Evolutionary conservation across 202 grass and related monocot species (phyloP).

Genomic region (Miscanthus sacchariflorus): DNA sequence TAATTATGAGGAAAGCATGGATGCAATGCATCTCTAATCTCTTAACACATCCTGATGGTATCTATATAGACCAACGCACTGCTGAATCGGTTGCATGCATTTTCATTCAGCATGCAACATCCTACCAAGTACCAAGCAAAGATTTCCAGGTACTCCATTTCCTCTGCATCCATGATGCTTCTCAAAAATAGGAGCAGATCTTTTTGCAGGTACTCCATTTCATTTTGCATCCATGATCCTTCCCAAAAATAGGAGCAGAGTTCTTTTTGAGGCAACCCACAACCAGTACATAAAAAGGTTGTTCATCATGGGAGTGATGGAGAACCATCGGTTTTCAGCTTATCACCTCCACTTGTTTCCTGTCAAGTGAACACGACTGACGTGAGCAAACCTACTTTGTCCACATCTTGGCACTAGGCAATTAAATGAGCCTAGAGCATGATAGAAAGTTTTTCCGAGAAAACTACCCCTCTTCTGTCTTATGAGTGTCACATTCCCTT

Average conservation of each 20-base stretch:
- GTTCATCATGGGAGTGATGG: conserved; percentile 12
- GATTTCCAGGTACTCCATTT: conserved; percentile 17
- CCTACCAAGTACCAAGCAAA: conserved; percentile 29
- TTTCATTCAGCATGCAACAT: conserved; percentile 32
- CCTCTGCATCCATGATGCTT: not conserved
- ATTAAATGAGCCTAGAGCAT: conserved; percentile 16
- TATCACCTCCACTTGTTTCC: conserved; percentile 39
- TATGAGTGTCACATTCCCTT: conserved; percentile 6
- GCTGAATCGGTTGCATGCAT: not conserved
- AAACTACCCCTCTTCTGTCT: conserved; percentile 27
- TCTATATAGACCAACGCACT: not conserved
- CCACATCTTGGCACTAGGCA: not conserved
- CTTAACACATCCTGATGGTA: not conserved
- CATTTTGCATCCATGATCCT: not conserved
- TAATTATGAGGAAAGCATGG: not conserved
- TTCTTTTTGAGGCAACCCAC: not conserved
- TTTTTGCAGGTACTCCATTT: conserved; percentile 1
- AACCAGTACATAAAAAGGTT: conserved; percentile 6
- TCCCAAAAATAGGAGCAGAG: not conserved
- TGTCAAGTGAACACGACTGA: conserved; percentile 18
- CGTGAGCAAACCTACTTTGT: conserved; percentile 11
- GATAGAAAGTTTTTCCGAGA: conserved; percentile 20
- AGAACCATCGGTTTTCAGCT: conserved; percentile 25
- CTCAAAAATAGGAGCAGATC: not conserved
- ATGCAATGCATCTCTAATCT: not conserved